Evolutionary conservation across 208 protist genomes (phyloP).

Genomic region (Leishmania tarentolae): DNA sequence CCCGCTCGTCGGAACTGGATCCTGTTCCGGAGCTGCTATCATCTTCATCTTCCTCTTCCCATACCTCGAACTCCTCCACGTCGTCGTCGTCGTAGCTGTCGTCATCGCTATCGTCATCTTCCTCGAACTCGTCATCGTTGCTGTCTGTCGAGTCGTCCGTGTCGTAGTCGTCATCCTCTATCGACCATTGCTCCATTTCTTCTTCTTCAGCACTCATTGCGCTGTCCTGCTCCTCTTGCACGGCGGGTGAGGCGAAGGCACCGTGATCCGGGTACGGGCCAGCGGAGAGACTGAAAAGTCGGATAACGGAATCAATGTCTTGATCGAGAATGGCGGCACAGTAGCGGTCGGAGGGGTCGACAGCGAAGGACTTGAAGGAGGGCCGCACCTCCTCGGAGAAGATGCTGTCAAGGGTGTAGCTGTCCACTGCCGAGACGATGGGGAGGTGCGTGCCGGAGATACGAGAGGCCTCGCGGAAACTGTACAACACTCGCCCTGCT

Average conservation of each 20-base stretch:
- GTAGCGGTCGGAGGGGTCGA: conserved; percentile 86
- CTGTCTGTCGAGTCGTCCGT: conserved; percentile 23
- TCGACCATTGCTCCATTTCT: conserved; percentile 41
- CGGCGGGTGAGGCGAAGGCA: conserved; percentile 59
- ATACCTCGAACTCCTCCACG: conserved; percentile 13
- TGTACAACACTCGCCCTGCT: conserved; percentile 69
- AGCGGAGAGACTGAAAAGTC: conserved; percentile 80
- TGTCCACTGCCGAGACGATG: conserved; percentile 82
- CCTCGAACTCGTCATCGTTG: conserved; percentile 25
- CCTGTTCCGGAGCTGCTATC: conserved; percentile 9
- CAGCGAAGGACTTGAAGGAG: conserved; percentile 68
- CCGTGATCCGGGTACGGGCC: conserved; percentile 64
- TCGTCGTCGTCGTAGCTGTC: conserved; percentile 24
- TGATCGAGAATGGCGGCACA: conserved; percentile 82
- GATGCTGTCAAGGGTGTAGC: conserved; percentile 74
- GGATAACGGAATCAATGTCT: conserved; percentile 61
- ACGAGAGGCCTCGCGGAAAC: conserved; percentile 64
- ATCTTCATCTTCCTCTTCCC: conserved; percentile 17
- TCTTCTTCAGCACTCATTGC: conserved; percentile 48
- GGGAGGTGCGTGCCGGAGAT: conserved; percentile 37
- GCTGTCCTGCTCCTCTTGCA: conserved; percentile 43
- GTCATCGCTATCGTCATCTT: conserved; percentile 37
- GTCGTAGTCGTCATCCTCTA: conserved; percentile 42
- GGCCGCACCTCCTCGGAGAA: conserved; percentile 80
- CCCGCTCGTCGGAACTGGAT: conserved; percentile 11